A percentile compares a stretch with the other conserved stretches of the same genome.
phyloP scores from a whole-genome alignment of 179 eudicot genomes.

The Pouteria campechiana region DNA sequence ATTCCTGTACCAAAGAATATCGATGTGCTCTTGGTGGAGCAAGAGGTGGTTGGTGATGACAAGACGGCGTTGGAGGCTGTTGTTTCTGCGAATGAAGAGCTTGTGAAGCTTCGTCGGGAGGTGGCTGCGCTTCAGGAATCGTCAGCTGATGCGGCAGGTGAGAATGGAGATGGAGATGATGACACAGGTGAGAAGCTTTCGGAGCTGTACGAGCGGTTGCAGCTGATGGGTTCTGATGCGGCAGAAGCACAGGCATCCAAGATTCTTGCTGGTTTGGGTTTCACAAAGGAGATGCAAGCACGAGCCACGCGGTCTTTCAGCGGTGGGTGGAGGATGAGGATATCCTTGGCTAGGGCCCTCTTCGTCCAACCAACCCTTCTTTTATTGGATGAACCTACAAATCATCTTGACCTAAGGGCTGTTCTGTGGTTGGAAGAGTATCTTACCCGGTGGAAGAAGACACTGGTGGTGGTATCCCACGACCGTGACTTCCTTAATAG shows the following conservation, averaged over 20 bases:
- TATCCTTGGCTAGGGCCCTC: constrained; percentile 82
- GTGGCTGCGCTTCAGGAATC: constrained; percentile 50
- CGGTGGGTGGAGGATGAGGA: constrained; percentile 98
- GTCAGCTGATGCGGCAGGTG: constrained; percentile 15
- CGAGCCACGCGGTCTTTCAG: constrained; percentile 79
- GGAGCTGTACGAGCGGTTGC: constrained; percentile 58
- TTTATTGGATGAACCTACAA: constrained; percentile 85
- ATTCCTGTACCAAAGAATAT: constrained; percentile 88
- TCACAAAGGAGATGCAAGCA: constrained; percentile 70
- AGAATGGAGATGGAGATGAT: constrained; percentile 24
- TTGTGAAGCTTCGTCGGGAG: constrained; percentile 58
- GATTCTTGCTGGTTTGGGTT: constrained; percentile 80
- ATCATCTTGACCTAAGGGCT: constrained; percentile 90
- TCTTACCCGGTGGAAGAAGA: constrained; percentile 86
- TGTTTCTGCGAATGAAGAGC: constrained; percentile 81
- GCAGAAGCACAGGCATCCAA: constrained; percentile 94
- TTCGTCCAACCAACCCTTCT: constrained; percentile 83
- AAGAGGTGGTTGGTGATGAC: constrained; percentile 85
- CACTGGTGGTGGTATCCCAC: constrained; percentile 83
- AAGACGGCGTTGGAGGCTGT: constrained; percentile 79
- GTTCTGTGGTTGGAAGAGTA: constrained; percentile 94
- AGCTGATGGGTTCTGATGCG: constrained; percentile 73
- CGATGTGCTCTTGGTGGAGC: constrained; percentile 79
- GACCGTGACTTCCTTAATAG: constrained; percentile 83
- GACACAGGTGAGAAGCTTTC: constrained; percentile 69